Conservation (phyloP, 2,329 filamentous ascomycete genomes). For the Aspergillus vadensis region DNA sequence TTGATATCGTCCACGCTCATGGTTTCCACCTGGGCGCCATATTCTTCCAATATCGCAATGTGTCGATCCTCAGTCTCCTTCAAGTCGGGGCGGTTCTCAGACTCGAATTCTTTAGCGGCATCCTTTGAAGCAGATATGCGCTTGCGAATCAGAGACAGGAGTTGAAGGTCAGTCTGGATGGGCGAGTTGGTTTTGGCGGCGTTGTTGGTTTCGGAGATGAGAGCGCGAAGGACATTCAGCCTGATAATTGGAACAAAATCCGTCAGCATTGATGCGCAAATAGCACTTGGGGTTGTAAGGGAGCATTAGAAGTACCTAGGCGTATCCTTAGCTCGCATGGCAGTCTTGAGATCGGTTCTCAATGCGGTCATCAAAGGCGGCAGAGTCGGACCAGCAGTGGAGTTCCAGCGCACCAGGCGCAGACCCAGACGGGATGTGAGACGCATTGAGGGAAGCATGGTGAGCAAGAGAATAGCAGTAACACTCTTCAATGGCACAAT, state of each 20-base stretch:
- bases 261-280: neutral
- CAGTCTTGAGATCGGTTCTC: conserved; percentile 50
- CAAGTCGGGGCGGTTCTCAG: conserved; percentile 46
- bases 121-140: conserved; percentile 40
- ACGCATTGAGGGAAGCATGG: conserved; percentile 39
- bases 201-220: conserved; percentile 54
- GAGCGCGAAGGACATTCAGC: conserved; percentile 50
- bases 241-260: conserved; percentile 25
- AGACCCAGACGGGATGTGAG: conserved; percentile 30
- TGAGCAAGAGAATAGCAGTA: conserved; percentile 1
- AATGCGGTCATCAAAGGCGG: conserved; percentile 50
- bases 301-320: conserved; percentile 35
- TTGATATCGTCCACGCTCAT: conserved; percentile 45
- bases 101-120: conserved; percentile 45
- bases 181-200: conserved; percentile 49
- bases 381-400: conserved; percentile 36
- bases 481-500: neutral
- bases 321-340: conserved; percentile 54
- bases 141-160: conserved; percentile 51
- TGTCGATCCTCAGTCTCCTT: conserved; percentile 50
- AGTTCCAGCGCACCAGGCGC: conserved; percentile 43
- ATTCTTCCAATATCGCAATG: conserved; percentile 47
- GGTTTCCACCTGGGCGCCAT: conserved; percentile 46
- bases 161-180: conserved; percentile 50
- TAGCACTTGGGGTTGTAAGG: neutral